These are phyloP conservation scores for Nelumbo lutea DNA, from an alignment of 164 flowering plant species.

Conservation along the genomic window DNA sequence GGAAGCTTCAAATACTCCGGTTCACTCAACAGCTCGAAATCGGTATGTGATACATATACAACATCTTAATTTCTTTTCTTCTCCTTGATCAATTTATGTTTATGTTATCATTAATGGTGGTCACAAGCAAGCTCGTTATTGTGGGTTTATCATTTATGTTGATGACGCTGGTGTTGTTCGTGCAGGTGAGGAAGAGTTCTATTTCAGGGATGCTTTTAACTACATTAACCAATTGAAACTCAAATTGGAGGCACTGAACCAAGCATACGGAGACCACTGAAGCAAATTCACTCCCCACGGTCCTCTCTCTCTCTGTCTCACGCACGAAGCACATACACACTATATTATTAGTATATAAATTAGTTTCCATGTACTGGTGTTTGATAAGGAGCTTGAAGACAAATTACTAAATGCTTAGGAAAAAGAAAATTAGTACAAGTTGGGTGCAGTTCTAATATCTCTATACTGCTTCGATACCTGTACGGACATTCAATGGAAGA, in stretches of 20 bases:
- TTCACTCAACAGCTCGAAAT: constrained; percentile 33
- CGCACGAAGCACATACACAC: neutral
- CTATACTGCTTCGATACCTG: too few species aligned
- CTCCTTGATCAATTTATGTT: too few species aligned
- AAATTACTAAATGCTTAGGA: too few species aligned
- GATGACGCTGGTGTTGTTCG: neutral
- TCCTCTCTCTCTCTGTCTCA: constrained; percentile 6
- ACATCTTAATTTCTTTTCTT: too few species aligned
- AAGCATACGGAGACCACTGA: constrained; percentile 25
- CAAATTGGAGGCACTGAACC: constrained; percentile 35
- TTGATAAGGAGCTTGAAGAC: too few species aligned
- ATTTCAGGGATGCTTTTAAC: constrained; percentile 35
- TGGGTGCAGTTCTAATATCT: too few species aligned
- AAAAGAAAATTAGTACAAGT: too few species aligned
- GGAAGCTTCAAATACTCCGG: constrained; percentile 31
- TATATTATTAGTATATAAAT: too few species aligned
- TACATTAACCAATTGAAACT: constrained; percentile 37
- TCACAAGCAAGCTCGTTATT: too few species aligned
- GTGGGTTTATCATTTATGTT: neutral
- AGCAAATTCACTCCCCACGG: constrained; percentile 21
- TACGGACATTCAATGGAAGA: too few species aligned
- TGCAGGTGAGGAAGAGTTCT: constrained; percentile 36
- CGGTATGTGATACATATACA: constrained; percentile 19
- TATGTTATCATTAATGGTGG: too few species aligned
- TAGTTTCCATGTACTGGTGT: too few species aligned